These are phyloP conservation scores for Ramularia collo-cygni DNA, from an alignment of 2,329 filamentous ascomycete genomes.

Conservation along the genomic window DNA sequence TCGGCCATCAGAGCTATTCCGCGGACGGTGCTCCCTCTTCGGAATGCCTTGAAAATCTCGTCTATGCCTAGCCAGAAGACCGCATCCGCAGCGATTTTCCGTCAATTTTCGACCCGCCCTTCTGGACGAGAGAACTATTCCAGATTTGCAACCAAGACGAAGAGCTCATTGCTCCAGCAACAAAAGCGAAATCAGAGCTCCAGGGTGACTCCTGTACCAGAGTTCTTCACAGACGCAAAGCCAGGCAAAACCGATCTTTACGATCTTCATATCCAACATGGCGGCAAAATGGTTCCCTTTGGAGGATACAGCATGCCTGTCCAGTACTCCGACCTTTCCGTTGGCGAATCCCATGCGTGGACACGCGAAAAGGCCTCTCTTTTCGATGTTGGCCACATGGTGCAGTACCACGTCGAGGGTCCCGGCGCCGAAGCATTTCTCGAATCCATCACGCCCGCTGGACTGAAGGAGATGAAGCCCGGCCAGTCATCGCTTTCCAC, in stretches of 20 bases:
- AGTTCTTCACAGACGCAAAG: slow-evolving; percentile 25
- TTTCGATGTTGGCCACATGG: slow-evolving; percentile 96
- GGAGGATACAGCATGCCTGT: slow-evolving; percentile 90
- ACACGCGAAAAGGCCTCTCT: slow-evolving; percentile 81
- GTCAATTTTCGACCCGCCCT: slow-evolving; percentile 7
- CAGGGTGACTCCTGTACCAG: slow-evolving; percentile 23
- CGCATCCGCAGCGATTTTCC: background rate
- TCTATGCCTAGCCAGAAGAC: slow-evolving; percentile 2
- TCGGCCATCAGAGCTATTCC: slow-evolving; percentile 11
- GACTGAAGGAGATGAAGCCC: slow-evolving; percentile 54
- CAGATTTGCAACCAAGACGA: slow-evolving; percentile 13
- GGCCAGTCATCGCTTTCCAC: slow-evolving; percentile 78
- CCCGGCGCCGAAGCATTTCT: slow-evolving; percentile 75
- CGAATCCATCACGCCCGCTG: slow-evolving; percentile 74
- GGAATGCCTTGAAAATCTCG: slow-evolving; percentile 4
- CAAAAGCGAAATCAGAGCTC: slow-evolving; percentile 24
- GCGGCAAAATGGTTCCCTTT: slow-evolving; percentile 95
- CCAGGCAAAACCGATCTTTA: slow-evolving; percentile 60
- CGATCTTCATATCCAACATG: slow-evolving; percentile 67
- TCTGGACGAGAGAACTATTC: slow-evolving; percentile 3
- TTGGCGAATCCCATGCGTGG: slow-evolving; percentile 81
- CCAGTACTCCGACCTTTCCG: slow-evolving; percentile 70
- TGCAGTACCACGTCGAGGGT: slow-evolving; percentile 77
- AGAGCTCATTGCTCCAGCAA: slow-evolving; percentile 10
- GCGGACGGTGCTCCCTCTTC: slow-evolving; percentile 8